A percentile compares a stretch with the other conserved stretches of the same genome.
Evolutionary conservation across 2,329 filamentous ascomycete species (phyloP).

Genomic region (Pyrenochaeta sp.): DNA sequence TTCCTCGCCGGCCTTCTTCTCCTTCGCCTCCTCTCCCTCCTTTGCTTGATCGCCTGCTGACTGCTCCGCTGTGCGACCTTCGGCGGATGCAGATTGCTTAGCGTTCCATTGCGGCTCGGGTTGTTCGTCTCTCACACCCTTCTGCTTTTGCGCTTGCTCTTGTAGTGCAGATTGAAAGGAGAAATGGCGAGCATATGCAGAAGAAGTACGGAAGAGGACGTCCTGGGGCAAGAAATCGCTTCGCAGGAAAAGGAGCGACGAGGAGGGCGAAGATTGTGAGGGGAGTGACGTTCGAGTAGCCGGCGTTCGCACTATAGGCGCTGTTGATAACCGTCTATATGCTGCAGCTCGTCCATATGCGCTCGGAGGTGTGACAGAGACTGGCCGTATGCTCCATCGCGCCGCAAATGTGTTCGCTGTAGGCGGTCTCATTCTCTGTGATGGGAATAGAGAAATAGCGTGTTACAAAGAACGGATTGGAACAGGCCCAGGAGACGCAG

Average conservation of each 20-base stretch:
- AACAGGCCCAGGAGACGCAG: constrained; percentile 18
- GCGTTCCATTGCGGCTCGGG: constrained; percentile 41
- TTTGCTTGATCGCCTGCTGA: constrained; percentile 50
- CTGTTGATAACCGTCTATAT: constrained; percentile 57
- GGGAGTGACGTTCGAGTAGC: constrained; percentile 34
- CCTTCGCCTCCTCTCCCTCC: constrained; percentile 53
- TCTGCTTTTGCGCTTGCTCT: constrained; percentile 48
- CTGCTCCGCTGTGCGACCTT: constrained; percentile 42
- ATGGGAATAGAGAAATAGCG: constrained; percentile 1
- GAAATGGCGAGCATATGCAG: constrained; percentile 55
- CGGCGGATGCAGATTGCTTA: constrained; percentile 54
- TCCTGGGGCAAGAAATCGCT: constrained; percentile 54
- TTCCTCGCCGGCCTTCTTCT: constrained; percentile 55
- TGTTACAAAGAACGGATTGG: constrained; percentile 10
- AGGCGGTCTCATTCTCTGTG: constrained; percentile 56
- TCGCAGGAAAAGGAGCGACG: constrained; percentile 50
- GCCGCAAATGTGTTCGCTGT: constrained; percentile 50
- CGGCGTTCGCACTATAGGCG: constrained; percentile 26
- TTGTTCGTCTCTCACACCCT: constrained; percentile 44
- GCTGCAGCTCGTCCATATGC: constrained; percentile 57
- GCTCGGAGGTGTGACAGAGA: constrained; percentile 48
- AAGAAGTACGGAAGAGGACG: constrained; percentile 52
- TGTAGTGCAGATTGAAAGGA: constrained; percentile 49
- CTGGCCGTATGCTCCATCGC: constrained; percentile 49
- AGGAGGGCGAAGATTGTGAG: constrained; percentile 19